Conservation (phyloP, 352 stramenopile genomes). For the Phytopythium oedochilum region DNA sequence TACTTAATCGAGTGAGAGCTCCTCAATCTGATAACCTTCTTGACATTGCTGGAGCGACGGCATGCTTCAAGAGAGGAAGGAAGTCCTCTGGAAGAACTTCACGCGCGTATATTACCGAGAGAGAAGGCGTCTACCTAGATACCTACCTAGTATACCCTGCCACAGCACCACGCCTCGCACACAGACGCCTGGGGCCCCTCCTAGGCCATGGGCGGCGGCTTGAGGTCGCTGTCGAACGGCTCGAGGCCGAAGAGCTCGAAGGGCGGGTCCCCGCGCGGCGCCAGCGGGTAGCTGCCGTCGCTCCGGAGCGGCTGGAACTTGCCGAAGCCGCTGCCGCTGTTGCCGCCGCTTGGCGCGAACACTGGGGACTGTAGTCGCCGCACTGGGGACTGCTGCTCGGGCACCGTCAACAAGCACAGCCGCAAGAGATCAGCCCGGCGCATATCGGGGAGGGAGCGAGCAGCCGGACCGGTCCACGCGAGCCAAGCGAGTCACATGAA, state of each 20-base stretch:
- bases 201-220: conserved; percentile 9
- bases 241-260: conserved; percentile 20
- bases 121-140: not conserved
- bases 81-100: no score
- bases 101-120: not conserved
- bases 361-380: conserved; percentile 1
- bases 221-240: conserved; percentile 14
- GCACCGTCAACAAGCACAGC: not conserved
- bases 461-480: not conserved
- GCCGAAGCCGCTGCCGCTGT: not conserved
- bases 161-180: not conserved
- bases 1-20: not conserved
- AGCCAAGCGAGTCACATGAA: not conserved
- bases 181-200: no score
- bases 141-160: not conserved
- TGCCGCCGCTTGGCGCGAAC: not conserved
- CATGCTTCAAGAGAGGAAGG: no score
- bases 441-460: not conserved
- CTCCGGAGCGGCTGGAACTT: not conserved
- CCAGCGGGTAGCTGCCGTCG: conserved; percentile 3
- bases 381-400: not conserved
- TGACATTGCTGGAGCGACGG: no score
- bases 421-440: not conserved
- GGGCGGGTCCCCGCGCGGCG: conserved; percentile 5
- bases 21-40: no score